These are phyloP conservation scores for Salix exigua DNA, from an alignment of 345 rosid genomes.

Conservation along the genomic window DNA sequence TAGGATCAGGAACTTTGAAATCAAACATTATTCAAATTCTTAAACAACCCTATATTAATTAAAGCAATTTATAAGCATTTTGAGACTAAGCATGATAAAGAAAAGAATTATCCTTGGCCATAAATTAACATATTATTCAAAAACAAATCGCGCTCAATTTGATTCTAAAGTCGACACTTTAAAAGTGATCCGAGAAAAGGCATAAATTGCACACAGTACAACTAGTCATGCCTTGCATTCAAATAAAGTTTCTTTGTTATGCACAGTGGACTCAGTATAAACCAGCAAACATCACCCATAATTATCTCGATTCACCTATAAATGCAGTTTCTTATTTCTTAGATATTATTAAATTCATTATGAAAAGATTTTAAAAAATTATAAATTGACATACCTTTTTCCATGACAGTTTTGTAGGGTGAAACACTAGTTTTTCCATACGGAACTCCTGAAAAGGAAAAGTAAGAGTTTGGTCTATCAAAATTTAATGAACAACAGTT, in stretches of 20 bases:
- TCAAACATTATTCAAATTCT: no score
- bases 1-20: no score
- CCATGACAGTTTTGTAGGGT: constrained; percentile 77
- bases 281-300: not conserved
- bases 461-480: constrained; percentile 41
- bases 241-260: not conserved
- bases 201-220: not conserved
- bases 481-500: constrained; percentile 24
- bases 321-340: not conserved
- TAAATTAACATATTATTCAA: no score
- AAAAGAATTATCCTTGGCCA: not conserved
- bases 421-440: constrained; percentile 75
- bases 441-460: constrained; percentile 88
- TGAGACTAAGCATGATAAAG: no score
- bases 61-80: no score
- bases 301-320: not conserved
- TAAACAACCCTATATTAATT: no score
- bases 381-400: constrained; percentile 71
- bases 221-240: not conserved
- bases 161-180: not conserved
- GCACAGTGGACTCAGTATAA: not conserved
- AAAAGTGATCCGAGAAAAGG: not conserved
- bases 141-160: not conserved
- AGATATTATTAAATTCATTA: not conserved
- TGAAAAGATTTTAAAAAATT: constrained; percentile 3